These are phyloP conservation scores for Camelina sativa DNA, from an alignment of 345 rosid species.

Conservation along the genomic window DNA sequence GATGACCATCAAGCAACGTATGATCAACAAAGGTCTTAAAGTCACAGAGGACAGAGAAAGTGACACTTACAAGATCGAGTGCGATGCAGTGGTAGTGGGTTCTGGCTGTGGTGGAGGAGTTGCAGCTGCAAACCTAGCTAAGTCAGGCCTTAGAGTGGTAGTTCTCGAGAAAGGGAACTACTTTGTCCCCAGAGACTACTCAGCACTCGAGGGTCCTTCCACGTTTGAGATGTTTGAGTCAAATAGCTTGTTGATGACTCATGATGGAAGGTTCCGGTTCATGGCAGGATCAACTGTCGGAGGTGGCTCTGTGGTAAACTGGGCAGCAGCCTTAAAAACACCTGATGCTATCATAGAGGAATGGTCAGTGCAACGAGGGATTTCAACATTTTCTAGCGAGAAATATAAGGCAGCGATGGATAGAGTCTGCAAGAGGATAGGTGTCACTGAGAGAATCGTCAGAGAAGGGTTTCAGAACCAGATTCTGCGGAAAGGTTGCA, in stretches of 20 bases:
- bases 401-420: constrained; percentile 61
- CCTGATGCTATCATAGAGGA: constrained; percentile 58
- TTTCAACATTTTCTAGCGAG: constrained; percentile 50
- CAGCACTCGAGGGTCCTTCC: constrained; percentile 71
- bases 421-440: constrained; percentile 53
- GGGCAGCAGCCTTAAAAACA: constrained; percentile 64
- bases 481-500: constrained; percentile 69
- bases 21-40: constrained; percentile 55
- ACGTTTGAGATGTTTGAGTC: constrained; percentile 58
- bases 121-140: constrained; percentile 74
- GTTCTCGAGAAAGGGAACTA: constrained; percentile 78
- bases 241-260: constrained; percentile 50
- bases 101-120: constrained; percentile 79
- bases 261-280: constrained; percentile 51
- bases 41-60: constrained; percentile 49
- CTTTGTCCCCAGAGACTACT: constrained; percentile 56
- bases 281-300: constrained; percentile 71
- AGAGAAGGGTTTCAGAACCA: constrained; percentile 71
- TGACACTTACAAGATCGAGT: constrained; percentile 54
- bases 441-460: constrained; percentile 53
- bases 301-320: constrained; percentile 71
- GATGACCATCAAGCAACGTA: constrained; percentile 47
- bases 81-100: constrained; percentile 67
- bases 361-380: constrained; percentile 56
- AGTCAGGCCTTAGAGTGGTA: constrained; percentile 59